A percentile compares a stretch with the other conserved stretches of the same genome.
phyloP scores from a whole-genome alignment of 2,329 filamentous ascomycete genomes.

The Chaetomiaceae sp. region DNA sequence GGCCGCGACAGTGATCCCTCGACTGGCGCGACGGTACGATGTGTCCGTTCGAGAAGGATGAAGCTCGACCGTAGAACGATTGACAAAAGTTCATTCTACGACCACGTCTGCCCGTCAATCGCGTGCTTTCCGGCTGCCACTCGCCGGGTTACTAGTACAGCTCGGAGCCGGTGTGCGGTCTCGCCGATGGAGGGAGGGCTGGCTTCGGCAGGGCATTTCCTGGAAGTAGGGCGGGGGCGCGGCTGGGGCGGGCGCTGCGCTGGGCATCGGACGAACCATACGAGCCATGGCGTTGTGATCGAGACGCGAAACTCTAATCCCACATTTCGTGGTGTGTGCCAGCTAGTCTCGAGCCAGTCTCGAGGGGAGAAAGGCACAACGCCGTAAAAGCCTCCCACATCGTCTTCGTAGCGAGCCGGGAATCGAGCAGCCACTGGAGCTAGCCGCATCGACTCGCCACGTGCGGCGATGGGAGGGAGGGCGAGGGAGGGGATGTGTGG shows the following conservation, averaged over 20 bases:
- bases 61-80: too few relatives aligned
- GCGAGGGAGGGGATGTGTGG: too few relatives aligned
- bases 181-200: slow-evolving; percentile 1
- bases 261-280: slow-evolving; percentile 12
- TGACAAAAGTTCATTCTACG: too few relatives aligned
- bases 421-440: slow-evolving; percentile 10
- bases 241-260: slow-evolving; percentile 1
- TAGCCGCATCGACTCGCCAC: slow-evolving; percentile 12
- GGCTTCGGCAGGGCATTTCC: slow-evolving; percentile 8
- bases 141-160: not conserved
- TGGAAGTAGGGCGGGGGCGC: slow-evolving; percentile 16
- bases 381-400: slow-evolving; percentile 4
- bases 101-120: too few relatives aligned
- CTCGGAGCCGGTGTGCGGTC: slow-evolving; percentile 6
- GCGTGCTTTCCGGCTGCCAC: too few relatives aligned
- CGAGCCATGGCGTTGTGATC: slow-evolving; percentile 1
- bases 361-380: not conserved
- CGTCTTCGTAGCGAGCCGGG: too few relatives aligned
- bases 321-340: slow-evolving; percentile 1
- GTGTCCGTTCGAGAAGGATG: too few relatives aligned
- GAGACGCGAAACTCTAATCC: slow-evolving; percentile 11
- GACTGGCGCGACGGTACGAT: too few relatives aligned
- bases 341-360: too few relatives aligned
- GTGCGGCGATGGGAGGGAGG: too few relatives aligned
- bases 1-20: too few relatives aligned